Evolutionary conservation across 352 stramenopile genomes (phyloP), one percentile per base, ranked within the genome.

Genomic region (Ophiocytium majus): DNA sequence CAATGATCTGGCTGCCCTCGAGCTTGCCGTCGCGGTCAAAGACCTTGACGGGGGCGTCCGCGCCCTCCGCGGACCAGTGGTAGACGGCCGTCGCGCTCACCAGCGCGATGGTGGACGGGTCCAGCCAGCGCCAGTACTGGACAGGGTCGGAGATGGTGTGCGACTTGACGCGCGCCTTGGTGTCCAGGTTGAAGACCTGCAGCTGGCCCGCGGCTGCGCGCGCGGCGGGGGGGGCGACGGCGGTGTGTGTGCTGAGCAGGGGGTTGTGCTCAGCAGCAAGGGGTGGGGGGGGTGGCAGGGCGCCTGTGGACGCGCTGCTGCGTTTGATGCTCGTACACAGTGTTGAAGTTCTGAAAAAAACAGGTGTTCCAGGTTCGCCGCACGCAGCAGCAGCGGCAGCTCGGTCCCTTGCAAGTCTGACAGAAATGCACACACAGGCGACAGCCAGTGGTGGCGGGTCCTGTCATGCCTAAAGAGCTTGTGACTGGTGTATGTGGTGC

Each of bases 141-240:
- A 89, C 84, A 10, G 95, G 89, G 81, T 91, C 91, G 19, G 91
- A 89, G 86, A 95, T 93, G 33, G 91, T 89, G 84, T 94, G 89
- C 50, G 84, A 96, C 91, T 99, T 99, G 91, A 99, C 95, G 91
- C 99, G 99, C n/a, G 93, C 92, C 71, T 98, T 97, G n/a, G 98
- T 92, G 87, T 99, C 97, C 85, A 99, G 95, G 91, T 99, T 99
- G 92, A 99, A 99, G 87, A 99, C 98, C 92, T 99, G 98, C 86
- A 99, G 93, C 89, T 96, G 96, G 87, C 95, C 95, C 85, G 95
- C 92, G n/a, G 93, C 92, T 86, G 82, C 5, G 43, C 43, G 14
- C n/a, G n/a, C n/a, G n/a, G n/a, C n/a, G n/a, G n/a, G n/a, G n/a
- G n/a, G n/a, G n/a, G n/a, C n/a, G n/a, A n/a, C n/a, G n/a, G n/a